phyloP scores from a whole-genome alignment of 1,284 basidiomycete species.

The Leccinum variabile region DNA sequence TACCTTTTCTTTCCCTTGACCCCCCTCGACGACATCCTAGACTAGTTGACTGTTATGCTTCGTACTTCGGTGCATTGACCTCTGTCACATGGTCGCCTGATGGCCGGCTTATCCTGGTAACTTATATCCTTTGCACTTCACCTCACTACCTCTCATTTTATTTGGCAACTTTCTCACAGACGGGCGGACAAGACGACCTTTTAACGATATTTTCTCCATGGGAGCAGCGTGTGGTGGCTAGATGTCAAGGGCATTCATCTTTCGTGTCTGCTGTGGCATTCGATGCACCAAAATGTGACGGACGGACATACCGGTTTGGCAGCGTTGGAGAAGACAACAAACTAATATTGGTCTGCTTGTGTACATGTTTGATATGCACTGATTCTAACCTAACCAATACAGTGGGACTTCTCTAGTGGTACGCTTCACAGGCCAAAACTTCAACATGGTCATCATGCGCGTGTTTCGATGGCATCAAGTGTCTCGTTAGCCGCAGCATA shows the following conservation, averaged over 20 bases:
- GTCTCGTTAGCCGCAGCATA: conserved; percentile 58
- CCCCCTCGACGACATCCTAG: conserved; percentile 39
- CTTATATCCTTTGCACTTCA: conserved; percentile 1
- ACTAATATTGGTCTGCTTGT: conserved; percentile 67
- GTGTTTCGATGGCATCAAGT: conserved; percentile 73
- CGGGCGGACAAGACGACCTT: conserved; percentile 92
- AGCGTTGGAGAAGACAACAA: conserved; percentile 96
- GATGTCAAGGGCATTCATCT: conserved; percentile 95
- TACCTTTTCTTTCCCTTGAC: conserved; percentile 1
- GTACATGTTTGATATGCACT: not conserved
- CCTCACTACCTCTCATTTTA: conserved; percentile 2
- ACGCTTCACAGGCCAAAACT: conserved; percentile 74
- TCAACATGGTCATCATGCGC: conserved; percentile 60
- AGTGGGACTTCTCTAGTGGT: conserved; percentile 92
- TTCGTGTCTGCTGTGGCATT: conserved; percentile 91
- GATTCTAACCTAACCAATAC: conserved; percentile 3
- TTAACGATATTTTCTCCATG: conserved; percentile 90
- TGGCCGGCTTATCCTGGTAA: conserved; percentile 84
- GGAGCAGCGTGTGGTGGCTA: conserved; percentile 90
- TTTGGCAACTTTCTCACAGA: conserved; percentile 39
- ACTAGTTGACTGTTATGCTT: conserved; percentile 85
- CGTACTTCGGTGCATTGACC: conserved; percentile 89
- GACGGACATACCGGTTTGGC: conserved; percentile 86
- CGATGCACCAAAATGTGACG: conserved; percentile 84
- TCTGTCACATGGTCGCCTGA: conserved; percentile 95